Evolutionary conservation across 164 flowering plant genomes (phyloP).

Genomic region (Vitis rotundifolia): DNA sequence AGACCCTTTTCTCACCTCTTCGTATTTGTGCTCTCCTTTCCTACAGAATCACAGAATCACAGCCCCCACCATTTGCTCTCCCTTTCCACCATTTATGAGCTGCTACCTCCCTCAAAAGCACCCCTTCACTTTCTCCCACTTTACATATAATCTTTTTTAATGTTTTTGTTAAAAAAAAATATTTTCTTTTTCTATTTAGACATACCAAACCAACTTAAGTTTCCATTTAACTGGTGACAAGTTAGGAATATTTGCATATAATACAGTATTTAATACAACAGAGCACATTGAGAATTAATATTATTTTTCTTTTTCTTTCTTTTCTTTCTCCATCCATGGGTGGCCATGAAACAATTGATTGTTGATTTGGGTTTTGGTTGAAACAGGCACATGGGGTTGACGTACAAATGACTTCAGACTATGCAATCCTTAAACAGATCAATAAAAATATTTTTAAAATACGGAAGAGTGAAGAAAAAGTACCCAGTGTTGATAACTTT

Average conservation of each 20-base stretch:
- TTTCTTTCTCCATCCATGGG: no score
- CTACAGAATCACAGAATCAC: background rate
- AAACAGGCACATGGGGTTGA: constrained; percentile 1
- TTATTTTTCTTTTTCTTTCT: no score
- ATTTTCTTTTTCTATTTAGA: background rate
- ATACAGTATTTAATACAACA: no score
- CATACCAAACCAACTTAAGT: no score
- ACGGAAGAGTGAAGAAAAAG: no score
- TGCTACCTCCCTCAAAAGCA: background rate
- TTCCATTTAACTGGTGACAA: no score
- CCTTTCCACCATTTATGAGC: background rate
- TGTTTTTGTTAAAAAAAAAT: background rate
- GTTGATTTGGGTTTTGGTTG: background rate
- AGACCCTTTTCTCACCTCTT: constrained; percentile 1
- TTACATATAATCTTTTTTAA: background rate
- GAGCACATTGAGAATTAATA: no score
- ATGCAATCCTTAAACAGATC: no score
- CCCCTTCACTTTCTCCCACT: background rate
- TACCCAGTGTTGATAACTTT: no score
- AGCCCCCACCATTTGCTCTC: constrained; percentile 4
- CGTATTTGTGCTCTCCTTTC: constrained; percentile 14
- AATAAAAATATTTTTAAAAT: no score
- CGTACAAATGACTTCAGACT: background rate
- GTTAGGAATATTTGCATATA: no score
- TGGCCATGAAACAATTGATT: background rate